Evolutionary conservation across 2,329 filamentous ascomycete species (phyloP).

Genomic region (Beauveria australis): DNA sequence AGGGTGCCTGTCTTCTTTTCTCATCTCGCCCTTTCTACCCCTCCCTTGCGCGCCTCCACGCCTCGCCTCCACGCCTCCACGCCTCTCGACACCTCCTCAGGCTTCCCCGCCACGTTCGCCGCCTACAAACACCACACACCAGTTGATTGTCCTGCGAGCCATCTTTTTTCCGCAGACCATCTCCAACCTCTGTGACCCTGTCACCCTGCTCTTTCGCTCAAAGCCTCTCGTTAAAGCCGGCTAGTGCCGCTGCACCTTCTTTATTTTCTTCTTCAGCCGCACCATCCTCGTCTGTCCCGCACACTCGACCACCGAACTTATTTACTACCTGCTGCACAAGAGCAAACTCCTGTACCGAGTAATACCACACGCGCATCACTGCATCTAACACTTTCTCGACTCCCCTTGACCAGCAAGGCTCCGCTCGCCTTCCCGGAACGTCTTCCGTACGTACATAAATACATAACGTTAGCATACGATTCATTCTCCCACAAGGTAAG

Average conservation of each 20-base stretch:
- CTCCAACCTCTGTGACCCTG: neutral
- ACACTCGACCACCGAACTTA: neutral
- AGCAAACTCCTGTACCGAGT: neutral
- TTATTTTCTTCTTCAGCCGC: neutral
- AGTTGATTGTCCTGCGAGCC: neutral
- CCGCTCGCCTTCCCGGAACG: neutral
- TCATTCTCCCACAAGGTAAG: neutral
- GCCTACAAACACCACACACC: neutral
- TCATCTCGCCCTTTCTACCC: neutral
- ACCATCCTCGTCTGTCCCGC: neutral
- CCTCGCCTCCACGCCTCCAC: neutral
- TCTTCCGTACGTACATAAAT: neutral
- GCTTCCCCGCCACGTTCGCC: constrained; percentile 4
- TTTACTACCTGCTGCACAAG: neutral
- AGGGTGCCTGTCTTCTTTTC: neutral
- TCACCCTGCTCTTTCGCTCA: neutral
- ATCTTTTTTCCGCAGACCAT: neutral
- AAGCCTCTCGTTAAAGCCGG: neutral
- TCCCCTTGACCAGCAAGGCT: neutral
- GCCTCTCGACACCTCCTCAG: neutral
- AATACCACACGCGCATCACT: neutral
- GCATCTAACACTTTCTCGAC: neutral
- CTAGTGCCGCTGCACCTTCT: constrained; percentile 3
- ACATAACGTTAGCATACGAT: neutral
- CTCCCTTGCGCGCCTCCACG: neutral